Percentiles rank a stretch among this genome's conserved stretches.
phyloP scores from a whole-genome alignment of 2,329 filamentous ascomycete genomes.

The Aspergillus calidoustus region DNA sequence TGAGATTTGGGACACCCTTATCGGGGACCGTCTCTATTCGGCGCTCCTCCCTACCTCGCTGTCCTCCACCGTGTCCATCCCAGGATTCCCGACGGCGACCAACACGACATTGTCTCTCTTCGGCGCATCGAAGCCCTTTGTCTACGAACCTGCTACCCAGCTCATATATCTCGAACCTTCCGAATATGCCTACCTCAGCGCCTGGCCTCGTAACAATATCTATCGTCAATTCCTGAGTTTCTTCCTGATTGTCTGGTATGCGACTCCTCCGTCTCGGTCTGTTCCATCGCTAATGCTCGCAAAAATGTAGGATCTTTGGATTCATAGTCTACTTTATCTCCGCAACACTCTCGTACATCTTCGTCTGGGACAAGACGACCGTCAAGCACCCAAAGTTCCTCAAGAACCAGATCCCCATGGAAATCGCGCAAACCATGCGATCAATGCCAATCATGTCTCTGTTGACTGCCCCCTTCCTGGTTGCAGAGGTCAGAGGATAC shows the following conservation, averaged over 20 bases:
- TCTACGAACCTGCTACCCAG: slow-evolving; percentile 72
- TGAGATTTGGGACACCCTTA: slow-evolving; percentile 79
- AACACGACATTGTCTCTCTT: slow-evolving; percentile 63
- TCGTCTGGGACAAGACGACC: slow-evolving; percentile 90
- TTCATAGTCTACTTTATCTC: slow-evolving; percentile 82
- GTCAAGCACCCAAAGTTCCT: slow-evolving; percentile 91
- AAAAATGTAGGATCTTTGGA: slow-evolving; percentile 75
- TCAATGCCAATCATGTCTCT: slow-evolving; percentile 83
- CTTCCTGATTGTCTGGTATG: slow-evolving; percentile 85
- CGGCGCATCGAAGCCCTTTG: slow-evolving; percentile 49
- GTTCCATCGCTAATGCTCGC: slow-evolving; percentile 13
- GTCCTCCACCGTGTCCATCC: slow-evolving; percentile 58
- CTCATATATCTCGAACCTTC: slow-evolving; percentile 73
- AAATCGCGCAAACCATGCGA: slow-evolving; percentile 78
- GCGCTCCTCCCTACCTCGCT: slow-evolving; percentile 65
- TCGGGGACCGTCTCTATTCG: slow-evolving; percentile 81
- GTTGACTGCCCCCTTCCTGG: slow-evolving; percentile 79
- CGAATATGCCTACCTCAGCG: slow-evolving; percentile 77
- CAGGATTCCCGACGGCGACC: slow-evolving; percentile 56
- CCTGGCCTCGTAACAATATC: slow-evolving; percentile 76
- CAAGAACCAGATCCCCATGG: slow-evolving; percentile 86
- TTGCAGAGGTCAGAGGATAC: slow-evolving; percentile 81
- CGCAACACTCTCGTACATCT: slow-evolving; percentile 79
- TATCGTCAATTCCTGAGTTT: slow-evolving; percentile 75
- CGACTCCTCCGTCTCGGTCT: slow-evolving; percentile 11